Base-by-base conservation (phyloP, 495 filamentous ascomycete genomes). In the Aspergillus nanangensis region DNA sequence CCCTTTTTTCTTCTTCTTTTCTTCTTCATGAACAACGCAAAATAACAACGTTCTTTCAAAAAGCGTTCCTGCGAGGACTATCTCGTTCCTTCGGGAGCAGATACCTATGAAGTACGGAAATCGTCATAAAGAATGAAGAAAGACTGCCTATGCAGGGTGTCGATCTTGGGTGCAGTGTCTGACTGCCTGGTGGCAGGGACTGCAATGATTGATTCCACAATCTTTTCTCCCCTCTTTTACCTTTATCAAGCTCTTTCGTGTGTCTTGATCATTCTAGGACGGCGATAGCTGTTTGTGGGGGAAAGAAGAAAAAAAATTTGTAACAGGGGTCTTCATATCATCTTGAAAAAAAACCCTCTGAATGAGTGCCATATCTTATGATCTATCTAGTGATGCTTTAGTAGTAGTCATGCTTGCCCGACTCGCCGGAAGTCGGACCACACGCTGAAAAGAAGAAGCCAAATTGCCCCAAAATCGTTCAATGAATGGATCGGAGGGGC, bases 161-260 rank as follows among this genome's bases (percentile, higher is more conserved):
- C 65, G 75, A 76, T 83, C 81, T 82, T 84, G 81, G 81, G 81
- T 84, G 81, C 79, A 76, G 75, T 77, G 70, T 69, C 74, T 73
- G 58, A 57, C 60, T 60, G 61, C 60, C 62, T 59, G 40, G 64
- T 83, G 75, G 75, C 58, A 70, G 74, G 74, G 75, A 77, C 66
- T 77, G 79, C 81, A 84, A 82, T 81, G 81, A 83, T 81, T 76
- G 76, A 74, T 68, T 74, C 70, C 70, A 84, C 80, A 84, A 61
- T 51, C 53, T 35, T 54, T n/a, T 53, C 37, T 48, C 27, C 15
- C n/a, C 44, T 11, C 17, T 44, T 47, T 41, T 46, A 38, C 47
- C 42, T 48, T 44, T 44, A n/a, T n/a, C n/a, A n/a, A n/a, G n/a
- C n/a, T n/a, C n/a, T n/a, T n/a, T n/a, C n/a, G n/a, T n/a, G n/a